Evolutionary conservation across 257 asterid species (phyloP).

Genomic region (Gynochthodes officinalis): DNA sequence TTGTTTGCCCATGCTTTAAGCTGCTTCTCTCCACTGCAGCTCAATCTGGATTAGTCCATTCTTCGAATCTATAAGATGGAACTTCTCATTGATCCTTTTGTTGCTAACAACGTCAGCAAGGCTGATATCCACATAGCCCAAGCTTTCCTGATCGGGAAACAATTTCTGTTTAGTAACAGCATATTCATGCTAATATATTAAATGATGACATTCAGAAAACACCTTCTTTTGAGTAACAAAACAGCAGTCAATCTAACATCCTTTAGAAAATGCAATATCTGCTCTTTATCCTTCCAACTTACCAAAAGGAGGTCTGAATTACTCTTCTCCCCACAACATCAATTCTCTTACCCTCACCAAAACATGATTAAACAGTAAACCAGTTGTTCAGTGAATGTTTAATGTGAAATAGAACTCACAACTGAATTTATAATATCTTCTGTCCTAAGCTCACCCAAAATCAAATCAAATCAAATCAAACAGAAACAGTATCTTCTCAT

Average conservation of each 20-base stretch:
- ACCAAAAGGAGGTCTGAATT: no score
- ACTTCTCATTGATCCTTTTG: conserved; percentile 47
- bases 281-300: no score
- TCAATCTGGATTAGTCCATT: conserved; percentile 42
- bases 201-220: not conserved
- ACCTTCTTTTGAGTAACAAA: not conserved
- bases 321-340: not conserved
- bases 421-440: no score
- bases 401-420: no score
- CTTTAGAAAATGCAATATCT: not conserved
- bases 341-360: not conserved
- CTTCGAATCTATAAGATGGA: conserved; percentile 48
- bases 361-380: no score
- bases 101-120: conserved; percentile 45
- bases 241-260: not conserved
- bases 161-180: not conserved
- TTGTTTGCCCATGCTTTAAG: conserved; percentile 4
- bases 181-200: not conserved
- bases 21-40: conserved; percentile 43
- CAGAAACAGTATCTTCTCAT: no score
- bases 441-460: not conserved
- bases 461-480: no score
- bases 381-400: no score
- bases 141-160: conserved; percentile 28
- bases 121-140: conserved; percentile 44